Evolutionary conservation across 1,139 yeast species (phyloP).

Genomic region (Saccharomycopsis phalli): DNA sequence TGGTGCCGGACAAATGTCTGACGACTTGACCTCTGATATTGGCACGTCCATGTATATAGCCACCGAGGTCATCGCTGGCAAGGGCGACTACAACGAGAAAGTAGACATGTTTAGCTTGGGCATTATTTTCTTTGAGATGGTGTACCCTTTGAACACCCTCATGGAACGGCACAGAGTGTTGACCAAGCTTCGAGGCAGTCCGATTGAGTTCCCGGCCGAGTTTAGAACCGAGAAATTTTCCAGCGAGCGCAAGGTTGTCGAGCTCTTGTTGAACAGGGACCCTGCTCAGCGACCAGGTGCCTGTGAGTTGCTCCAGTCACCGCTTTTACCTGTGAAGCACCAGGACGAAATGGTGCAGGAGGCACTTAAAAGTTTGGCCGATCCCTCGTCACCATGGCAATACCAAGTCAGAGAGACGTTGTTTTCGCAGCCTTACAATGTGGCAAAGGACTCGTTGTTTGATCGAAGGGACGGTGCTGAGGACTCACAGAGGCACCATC

Average conservation of each 20-base stretch:
- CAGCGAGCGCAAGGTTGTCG: conserved; percentile 59
- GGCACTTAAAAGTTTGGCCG: conserved; percentile 75
- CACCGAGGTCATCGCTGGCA: conserved; percentile 63
- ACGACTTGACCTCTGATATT: conserved; percentile 81
- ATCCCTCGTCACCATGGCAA: conserved; percentile 91
- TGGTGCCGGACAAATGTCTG: conserved; percentile 26
- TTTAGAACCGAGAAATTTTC: conserved; percentile 44
- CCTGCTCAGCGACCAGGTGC: conserved; percentile 79
- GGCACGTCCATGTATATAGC: conserved; percentile 95
- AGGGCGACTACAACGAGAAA: conserved; percentile 75
- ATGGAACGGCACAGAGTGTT: conserved; percentile 84
- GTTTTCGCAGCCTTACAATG: conserved; percentile 73
- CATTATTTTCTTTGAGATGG: conserved; percentile 91
- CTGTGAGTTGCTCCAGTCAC: conserved; percentile 60
- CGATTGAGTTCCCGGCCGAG: conserved; percentile 58
- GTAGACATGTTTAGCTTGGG: conserved; percentile 96
- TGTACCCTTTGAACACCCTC: conserved; percentile 70
- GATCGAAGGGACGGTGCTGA: conserved; percentile 36
- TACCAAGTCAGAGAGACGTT: conserved; percentile 81
- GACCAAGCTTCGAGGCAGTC: conserved; percentile 47
- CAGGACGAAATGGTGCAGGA: conserved; percentile 86
- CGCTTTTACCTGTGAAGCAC: conserved; percentile 77
- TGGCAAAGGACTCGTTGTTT: conserved; percentile 75
- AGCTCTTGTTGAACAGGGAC: conserved; percentile 62
- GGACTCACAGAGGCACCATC: conserved; percentile 24